Percentiles rank a stretch among this genome's conserved stretches.
Evolutionary conservation across 768 basidiomycete genomes (phyloP).

Genomic region (Rhodocollybia butyracea): DNA sequence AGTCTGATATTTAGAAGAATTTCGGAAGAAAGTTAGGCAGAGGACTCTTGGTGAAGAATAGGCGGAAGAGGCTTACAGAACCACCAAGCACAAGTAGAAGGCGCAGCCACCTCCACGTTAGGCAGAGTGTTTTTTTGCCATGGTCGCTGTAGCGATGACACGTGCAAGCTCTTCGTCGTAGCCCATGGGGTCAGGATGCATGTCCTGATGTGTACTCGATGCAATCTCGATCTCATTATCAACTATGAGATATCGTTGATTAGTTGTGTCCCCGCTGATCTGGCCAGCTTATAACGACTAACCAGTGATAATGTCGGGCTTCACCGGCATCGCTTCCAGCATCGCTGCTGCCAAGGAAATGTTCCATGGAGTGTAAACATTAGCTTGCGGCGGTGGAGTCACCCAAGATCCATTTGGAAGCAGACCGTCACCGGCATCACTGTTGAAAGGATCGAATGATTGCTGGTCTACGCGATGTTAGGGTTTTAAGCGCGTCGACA

Average conservation of each 20-base stretch:
- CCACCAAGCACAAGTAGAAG: conserved; percentile 46
- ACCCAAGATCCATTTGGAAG: conserved; percentile 46
- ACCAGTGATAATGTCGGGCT: conserved; percentile 40
- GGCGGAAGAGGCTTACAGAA: conserved; percentile 30
- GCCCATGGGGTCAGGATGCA: conserved; percentile 45
- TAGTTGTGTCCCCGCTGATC: neutral
- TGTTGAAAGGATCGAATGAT: conserved; percentile 43
- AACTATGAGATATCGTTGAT: conserved; percentile 18
- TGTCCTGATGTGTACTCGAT: conserved; percentile 50
- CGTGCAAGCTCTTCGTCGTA: conserved; percentile 52
- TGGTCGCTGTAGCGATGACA: conserved; percentile 37
- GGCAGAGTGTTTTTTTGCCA: conserved; percentile 44
- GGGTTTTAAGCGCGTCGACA: neutral
- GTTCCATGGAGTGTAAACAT: too few species aligned
- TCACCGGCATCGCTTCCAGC: conserved; percentile 43
- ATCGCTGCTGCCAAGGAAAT: conserved; percentile 36
- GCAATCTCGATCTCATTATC: conserved; percentile 62
- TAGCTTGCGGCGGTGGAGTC: conserved; percentile 35
- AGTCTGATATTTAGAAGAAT: conserved; percentile 30
- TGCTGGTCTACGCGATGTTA: conserved; percentile 32
- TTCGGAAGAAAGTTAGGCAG: too few species aligned
- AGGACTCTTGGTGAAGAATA: neutral
- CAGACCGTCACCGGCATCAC: conserved; percentile 46
- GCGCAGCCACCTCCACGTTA: conserved; percentile 41
- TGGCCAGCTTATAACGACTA: neutral